phyloP scores from a whole-genome alignment of 805 yeast genomes.

The Barnettozyma botsteinii region DNA sequence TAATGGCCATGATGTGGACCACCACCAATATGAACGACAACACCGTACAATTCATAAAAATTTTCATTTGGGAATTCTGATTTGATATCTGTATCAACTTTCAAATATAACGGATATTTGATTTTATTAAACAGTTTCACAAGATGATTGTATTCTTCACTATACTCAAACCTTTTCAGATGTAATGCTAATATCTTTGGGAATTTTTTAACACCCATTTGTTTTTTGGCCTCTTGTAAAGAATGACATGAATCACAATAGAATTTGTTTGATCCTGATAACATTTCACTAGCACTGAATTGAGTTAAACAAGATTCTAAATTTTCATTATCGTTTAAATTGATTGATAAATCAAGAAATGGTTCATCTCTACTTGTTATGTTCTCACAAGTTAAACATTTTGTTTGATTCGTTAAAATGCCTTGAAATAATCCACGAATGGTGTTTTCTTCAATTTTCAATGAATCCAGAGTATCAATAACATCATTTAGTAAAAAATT shows the following conservation, averaged over 20 bases:
- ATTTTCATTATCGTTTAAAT: conserved; percentile 68
- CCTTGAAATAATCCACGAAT: conserved; percentile 81
- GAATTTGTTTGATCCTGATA: conserved; percentile 84
- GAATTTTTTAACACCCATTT: conserved; percentile 69
- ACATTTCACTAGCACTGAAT: conserved; percentile 80
- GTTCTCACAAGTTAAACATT: conserved; percentile 85
- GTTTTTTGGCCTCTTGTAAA: conserved; percentile 88
- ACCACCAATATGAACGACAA: conserved; percentile 93
- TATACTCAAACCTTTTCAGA: conserved; percentile 86
- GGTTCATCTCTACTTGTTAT: conserved; percentile 77
- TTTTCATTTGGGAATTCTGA: conserved; percentile 49
- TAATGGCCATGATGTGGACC: conserved; percentile 98
- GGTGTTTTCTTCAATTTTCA: conserved; percentile 35
- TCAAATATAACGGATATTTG: conserved; percentile 66
- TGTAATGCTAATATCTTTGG: conserved; percentile 82
- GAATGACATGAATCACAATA: conserved; percentile 88
- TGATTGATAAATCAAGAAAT: conserved; percentile 82
- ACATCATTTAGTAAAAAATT: conserved; percentile 80
- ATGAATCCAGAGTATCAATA: conserved; percentile 34
- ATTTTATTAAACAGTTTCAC: conserved; percentile 84
- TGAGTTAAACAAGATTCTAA: conserved; percentile 73
- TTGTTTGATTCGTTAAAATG: conserved; percentile 75
- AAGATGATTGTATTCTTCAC: conserved; percentile 73
- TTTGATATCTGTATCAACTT: conserved; percentile 43
- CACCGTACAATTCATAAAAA: conserved; percentile 74